These are phyloP conservation scores for Fraxinus sp. DNA, from an alignment of 305 asterid genomes.

Conservation along the genomic window DNA sequence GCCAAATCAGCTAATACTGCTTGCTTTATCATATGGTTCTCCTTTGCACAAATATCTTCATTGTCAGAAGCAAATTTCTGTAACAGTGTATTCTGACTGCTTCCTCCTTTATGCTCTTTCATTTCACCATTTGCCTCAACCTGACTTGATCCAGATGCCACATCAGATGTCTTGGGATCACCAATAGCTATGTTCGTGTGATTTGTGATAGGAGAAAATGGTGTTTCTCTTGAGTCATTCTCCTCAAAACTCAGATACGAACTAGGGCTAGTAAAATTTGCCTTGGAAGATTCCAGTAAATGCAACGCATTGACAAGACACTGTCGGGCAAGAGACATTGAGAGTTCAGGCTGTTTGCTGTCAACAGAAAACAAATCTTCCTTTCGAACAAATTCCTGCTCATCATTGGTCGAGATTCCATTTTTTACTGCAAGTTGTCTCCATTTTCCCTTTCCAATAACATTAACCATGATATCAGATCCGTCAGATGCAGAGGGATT, in stretches of 20 bases:
- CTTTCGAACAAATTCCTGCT: constrained; percentile 25
- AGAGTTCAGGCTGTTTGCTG: constrained; percentile 49
- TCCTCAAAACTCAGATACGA: constrained; percentile 34
- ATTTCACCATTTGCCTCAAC: constrained; percentile 64
- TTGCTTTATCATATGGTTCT: constrained; percentile 68
- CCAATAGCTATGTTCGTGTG: constrained; percentile 24
- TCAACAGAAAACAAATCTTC: constrained; percentile 36
- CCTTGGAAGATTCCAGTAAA: constrained; percentile 50
- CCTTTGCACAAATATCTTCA: constrained; percentile 48
- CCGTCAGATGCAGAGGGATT: constrained; percentile 33
- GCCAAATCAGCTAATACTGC: constrained; percentile 77
- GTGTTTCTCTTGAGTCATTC: constrained; percentile 44
- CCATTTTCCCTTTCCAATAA: constrained; percentile 92
- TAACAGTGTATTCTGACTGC: constrained; percentile 44
- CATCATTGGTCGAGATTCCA: constrained; percentile 41
- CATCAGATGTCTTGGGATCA: constrained; percentile 32
- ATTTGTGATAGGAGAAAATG: constrained; percentile 24
- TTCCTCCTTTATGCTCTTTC: constrained; percentile 67
- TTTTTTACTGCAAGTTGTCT: constrained; percentile 62
- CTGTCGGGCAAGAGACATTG: constrained; percentile 61
- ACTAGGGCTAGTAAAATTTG: constrained; percentile 33
- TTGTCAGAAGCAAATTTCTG: constrained; percentile 47
- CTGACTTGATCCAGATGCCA: constrained; percentile 40
- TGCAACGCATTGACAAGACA: constrained; percentile 72
- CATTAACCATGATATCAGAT: constrained; percentile 53